These are phyloP conservation scores for Ceratocystis cacaofunesta DNA, from an alignment of 2,329 filamentous ascomycete genomes.

Conservation along the genomic window DNA sequence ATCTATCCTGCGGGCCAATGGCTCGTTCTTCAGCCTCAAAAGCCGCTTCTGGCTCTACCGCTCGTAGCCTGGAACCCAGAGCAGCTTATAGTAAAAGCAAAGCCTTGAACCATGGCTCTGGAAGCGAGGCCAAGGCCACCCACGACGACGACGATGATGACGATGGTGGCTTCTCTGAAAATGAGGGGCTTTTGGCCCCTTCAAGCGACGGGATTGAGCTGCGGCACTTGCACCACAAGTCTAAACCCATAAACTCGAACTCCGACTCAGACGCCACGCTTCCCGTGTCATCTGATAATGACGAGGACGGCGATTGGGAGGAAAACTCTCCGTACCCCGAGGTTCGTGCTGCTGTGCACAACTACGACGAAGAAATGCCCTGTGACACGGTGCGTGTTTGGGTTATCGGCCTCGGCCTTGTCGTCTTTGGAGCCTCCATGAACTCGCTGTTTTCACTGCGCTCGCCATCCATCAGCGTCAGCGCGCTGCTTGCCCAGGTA, in stretches of 20 bases:
- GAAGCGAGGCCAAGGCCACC: neutral
- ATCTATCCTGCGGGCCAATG: neutral
- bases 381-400: conserved; percentile 53
- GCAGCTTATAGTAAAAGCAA: neutral
- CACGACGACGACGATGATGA: neutral
- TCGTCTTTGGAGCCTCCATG: conserved; percentile 42
- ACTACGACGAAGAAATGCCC: conserved; percentile 49
- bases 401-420: conserved; percentile 44
- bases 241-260: conserved; percentile 16
- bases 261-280: conserved; percentile 17
- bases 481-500: conserved; percentile 47
- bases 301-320: conserved; percentile 23
- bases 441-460: conserved; percentile 51
- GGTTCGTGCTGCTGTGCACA: conserved; percentile 47
- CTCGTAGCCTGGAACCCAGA: neutral
- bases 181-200: conserved; percentile 40
- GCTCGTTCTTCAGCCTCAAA: conserved; percentile 9
- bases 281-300: conserved; percentile 14
- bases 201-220: conserved; percentile 24
- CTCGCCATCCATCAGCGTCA: conserved; percentile 45
- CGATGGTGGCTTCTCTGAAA: conserved; percentile 30
- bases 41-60: neutral
- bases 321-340: conserved; percentile 53
- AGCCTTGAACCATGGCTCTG: neutral
- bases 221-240: conserved; percentile 15